Evolutionary conservation across 108 stramenopile genomes (phyloP), one percentile per base, ranked within the genome.

Genomic region (Asterionellopsis glacialis): DNA sequence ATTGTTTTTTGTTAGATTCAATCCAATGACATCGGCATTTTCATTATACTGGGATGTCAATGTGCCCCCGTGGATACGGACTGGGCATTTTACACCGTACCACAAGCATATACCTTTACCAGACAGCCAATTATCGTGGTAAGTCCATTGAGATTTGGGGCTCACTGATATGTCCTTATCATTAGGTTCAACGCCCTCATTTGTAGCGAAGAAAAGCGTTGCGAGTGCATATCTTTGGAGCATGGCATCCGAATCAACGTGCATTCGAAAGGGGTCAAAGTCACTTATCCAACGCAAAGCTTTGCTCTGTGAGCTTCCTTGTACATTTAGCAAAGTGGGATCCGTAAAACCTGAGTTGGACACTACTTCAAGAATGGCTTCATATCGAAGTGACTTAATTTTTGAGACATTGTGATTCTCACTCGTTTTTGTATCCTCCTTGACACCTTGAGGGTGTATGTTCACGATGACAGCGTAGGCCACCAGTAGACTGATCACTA

Each of bases 1-100:
- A 27, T 74, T 73, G 55, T 87, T 87, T 11, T 64, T 65, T 0
- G 77, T 73, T 56, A 87, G 59, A 67, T 76, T 73, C 26, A 87
- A 11, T 12, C 14, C 7, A 19, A 57, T 25, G n/a, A 57, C 41
- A 41, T 57, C 40, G 1, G 40, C n/a, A 42, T 57, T 57, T 41
- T 57, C 56, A 57, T 57, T 41, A 38, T 57, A 57, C 2, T 41
- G 33, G 4, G 39, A 41, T 42, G n/a, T 38, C 40, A 39, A 1
- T 15, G 13, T 16, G 28, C 56, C 56, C 11, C 41, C 40, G 12
- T 41, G 19, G 4, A 57, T 4, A 57, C 39, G 56, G n/a, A 38
- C 33, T 39, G 40, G 19, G 39, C 56, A 57, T 38, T 27, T 5
- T 5, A 57, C 39, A 11, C 56, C 56, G 21, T 39, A 57, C 56